Conservation (phyloP, 768 basidiomycete genomes). For the Suillus fuscotomentosus region DNA sequence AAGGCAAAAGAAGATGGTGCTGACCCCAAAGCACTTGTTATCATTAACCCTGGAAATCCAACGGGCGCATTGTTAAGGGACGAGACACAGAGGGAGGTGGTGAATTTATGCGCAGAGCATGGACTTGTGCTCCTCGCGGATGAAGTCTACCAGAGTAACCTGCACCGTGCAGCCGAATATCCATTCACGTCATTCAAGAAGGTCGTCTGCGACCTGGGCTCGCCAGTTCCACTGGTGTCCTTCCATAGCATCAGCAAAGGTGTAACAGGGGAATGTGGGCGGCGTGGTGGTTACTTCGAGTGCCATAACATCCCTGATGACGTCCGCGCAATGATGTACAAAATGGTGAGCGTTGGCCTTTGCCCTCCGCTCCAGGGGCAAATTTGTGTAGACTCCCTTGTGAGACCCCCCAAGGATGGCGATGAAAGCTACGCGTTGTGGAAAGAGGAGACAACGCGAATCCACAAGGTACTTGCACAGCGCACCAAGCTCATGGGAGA, state of each 20-base stretch:
- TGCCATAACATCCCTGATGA: constrained; percentile 77
- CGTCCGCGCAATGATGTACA: constrained; percentile 86
- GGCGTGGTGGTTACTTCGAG: constrained; percentile 98
- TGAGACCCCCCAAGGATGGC: constrained; percentile 82
- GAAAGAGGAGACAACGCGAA: constrained; percentile 80
- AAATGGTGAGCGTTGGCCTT: constrained; percentile 89
- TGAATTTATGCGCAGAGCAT: constrained; percentile 84
- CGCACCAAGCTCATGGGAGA: constrained; percentile 73
- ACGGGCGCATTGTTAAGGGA: constrained; percentile 84
- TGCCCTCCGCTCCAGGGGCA: constrained; percentile 92
- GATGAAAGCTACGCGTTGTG: constrained; percentile 76
- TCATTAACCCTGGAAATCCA: constrained; percentile 99
- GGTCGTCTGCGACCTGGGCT: constrained; percentile 63
- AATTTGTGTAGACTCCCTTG: constrained; percentile 91
- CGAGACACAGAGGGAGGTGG: constrained; percentile 67
- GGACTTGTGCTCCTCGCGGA: constrained; percentile 90
- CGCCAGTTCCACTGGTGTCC: constrained; percentile 82
- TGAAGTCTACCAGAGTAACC: constrained; percentile 97
- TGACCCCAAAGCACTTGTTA: constrained; percentile 79
- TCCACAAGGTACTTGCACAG: constrained; percentile 68
- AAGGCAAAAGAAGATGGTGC: constrained; percentile 62
- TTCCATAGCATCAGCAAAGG: constrained; percentile 99
- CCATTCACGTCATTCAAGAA: constrained; percentile 95
- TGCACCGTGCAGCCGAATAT: constrained; percentile 65
- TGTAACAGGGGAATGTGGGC: constrained; percentile 92